Base-by-base conservation (phyloP, 495 filamentous ascomycete genomes). In the Aspergillus sclerotiicarbonarius region DNA sequence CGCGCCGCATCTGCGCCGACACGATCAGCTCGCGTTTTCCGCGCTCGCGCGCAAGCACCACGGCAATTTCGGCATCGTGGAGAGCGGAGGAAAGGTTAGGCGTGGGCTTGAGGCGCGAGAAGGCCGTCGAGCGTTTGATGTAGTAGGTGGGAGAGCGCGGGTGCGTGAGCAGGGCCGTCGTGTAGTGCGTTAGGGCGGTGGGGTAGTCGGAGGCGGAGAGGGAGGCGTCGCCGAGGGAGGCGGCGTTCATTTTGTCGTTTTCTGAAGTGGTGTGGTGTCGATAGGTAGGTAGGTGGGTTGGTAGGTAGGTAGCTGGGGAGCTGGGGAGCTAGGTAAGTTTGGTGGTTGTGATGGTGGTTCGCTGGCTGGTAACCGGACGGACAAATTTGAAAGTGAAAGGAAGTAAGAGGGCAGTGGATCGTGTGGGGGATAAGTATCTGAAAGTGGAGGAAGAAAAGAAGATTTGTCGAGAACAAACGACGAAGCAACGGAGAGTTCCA, bases 81-180 rank as follows among this genome's bases (percentile, higher is more conserved):
- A 98, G 84, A 0, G 94, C 89, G 41, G 71, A 67, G 12, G 61
- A n/a, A 57, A 72, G 73, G 31, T 85, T 71, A 1, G 82, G 72
- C 2, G 25, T 25, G 43, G 80, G 73, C 53, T 78, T 78, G 0
- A 84, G 73, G 54, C 92, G 88, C 8, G 90, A 82, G 65, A 90
- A 87, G 29, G 92, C 91, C 10, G 86, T 92, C 2, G 91, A 89
- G 25, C 95, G 90, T 68, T 94, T 87, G 59, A 96, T 84, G 60
- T 94, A 89, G 82, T 95, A 98, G 57, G 83, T 70, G 6, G 90
- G 88, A 8, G 91, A 88, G 32, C 80, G 83, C 10, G 89, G 86
- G 7, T 80, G 79, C 33, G 73, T 69, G 29, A 77, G 62, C 6
- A 98, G 74, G n/a, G 92, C 94, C 47, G 80, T 75, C n/a, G 92